Base-by-base conservation (phyloP, 306 rosid species). In the Casuarina glauca region DNA sequence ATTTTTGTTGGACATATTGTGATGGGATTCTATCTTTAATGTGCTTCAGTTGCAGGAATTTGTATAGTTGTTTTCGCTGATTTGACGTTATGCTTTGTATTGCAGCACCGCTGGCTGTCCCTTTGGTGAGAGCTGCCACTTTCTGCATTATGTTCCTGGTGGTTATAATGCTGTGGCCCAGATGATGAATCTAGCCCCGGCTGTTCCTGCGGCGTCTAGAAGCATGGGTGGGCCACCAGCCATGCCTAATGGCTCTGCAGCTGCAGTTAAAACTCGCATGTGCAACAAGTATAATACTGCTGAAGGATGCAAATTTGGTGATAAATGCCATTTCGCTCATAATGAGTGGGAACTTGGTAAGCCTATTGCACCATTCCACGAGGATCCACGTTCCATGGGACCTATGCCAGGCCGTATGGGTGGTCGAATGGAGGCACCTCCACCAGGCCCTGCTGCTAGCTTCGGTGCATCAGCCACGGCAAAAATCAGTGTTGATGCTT, bases 221-320 rank as follows among this genome's bases (percentile, higher is more conserved):
- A 89, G 81, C 80, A 66, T 84, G 11, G 78, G 86, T 0, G 77
- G 87, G 17, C 89, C 90, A 55, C 87, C 87, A 17, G 80, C 86
- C 41, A 70, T 80, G 9, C 78, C 83, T 45, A 93, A 93, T 69
- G 99, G 99, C 46, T 87, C 97, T 19, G 57, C 80, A 7, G 13
- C 87, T 35, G 48, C 87, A 45, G 94, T 84, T 42, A 95, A 95
- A 83, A 86, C 89, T 38, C 97, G 97, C 73, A 35, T 90, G 74
- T 95, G 99, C 90, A 91, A 84, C 86, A 95, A 82, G 78, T 91
- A 72, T 72, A 93, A 87, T 48, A 61, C 88, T 35, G 93, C 97
- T 0, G 99, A 95, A 85, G 98, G 99, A 82, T 95, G 99, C 86
- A 95, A 93, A 85, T 95, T 89, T 67, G 99, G 99, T 42, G 97